A percentile compares a stretch with the other conserved stretches of the same genome.
Conservation (phyloP, 2,329 filamentous ascomycete species). For the Scedosporium minutisporum region DNA sequence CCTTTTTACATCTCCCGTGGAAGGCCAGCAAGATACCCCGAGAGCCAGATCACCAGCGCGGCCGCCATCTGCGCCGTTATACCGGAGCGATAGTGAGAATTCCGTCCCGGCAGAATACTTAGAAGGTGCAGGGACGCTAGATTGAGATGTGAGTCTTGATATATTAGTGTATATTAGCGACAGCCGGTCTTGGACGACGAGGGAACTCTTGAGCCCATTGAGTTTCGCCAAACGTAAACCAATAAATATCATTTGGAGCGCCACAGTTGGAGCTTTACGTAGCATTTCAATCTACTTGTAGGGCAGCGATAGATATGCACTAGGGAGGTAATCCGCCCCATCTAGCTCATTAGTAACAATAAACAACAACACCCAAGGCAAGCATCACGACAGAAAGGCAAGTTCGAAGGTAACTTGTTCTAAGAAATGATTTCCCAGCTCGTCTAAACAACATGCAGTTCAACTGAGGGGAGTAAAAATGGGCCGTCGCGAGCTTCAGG, state of each 20-base stretch:
- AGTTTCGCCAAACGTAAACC: no score
- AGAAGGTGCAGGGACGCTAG: slow-evolving; percentile 20
- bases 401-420: background rate
- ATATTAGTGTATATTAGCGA: background rate
- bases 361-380: no score
- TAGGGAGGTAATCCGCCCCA: no score
- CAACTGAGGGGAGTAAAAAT: background rate
- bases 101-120: slow-evolving; percentile 44
- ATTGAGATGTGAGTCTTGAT: background rate
- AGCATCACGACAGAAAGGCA: no score
- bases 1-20: slow-evolving; percentile 24
- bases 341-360: no score
- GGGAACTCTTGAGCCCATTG: no score
- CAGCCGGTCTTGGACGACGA: background rate
- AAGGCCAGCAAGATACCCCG: slow-evolving; percentile 8
- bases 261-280: no score
- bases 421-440: background rate
- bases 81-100: slow-evolving; percentile 30
- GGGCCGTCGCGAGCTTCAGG: background rate
- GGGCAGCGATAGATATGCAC: no score
- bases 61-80: background rate
- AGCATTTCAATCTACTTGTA: no score
- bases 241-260: no score
- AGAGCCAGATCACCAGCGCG: background rate
- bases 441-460: no score